Base-by-base conservation (phyloP, 2,329 filamentous ascomycete species). In the Boeremia exigua region DNA sequence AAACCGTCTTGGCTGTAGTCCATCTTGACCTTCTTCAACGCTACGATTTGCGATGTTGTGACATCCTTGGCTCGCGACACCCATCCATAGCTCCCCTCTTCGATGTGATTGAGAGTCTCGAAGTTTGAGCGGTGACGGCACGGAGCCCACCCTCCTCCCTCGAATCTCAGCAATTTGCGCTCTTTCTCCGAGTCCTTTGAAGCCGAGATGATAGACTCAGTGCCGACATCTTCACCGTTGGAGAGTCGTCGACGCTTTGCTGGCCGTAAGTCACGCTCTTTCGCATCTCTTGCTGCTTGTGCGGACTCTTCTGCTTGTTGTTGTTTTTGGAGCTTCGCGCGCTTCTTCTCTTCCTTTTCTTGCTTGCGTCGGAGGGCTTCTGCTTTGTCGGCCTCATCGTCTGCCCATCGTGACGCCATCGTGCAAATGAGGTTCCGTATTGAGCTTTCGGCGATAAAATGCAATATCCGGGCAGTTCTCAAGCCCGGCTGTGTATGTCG, bases 41-140 rank as follows among this genome's bases (percentile, higher is more conserved):
- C 95, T 17, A 98, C 93, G 6, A 99, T 84, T 54, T 88, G 85
- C 30, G 90, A 90, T 0, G 90, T 94, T 4, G 81, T 79, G 29
- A 84, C 81, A 67, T 96, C 89, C 59, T 83, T 88, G 11, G 92
- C 95, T 54, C 95, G 84, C 50, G 93, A 93, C 4, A 99, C 95
- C 85, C 88, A 94, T 40, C 95, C 95, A 76, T 99, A 99, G 8
- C 92, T 92, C 32, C 95, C 95, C 79, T 99, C 95, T 76, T 98
- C 95, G 68, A 99, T 99, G 73, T 95, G 90, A 75, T 99, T 99
- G 54, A 99, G 82, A 65, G 91, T 90, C 69, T 97, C 91, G 78
- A 93, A 99, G 70, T 91, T 88, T 70, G 94, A 89, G 25, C 96
- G 89, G 72, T 90, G 90, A 57, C 90, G 84, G 70, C 89, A 90